These are phyloP conservation scores for Chloromonas sp. DNA, from an alignment of 163 green algal genomes.

Conservation along the genomic window DNA sequence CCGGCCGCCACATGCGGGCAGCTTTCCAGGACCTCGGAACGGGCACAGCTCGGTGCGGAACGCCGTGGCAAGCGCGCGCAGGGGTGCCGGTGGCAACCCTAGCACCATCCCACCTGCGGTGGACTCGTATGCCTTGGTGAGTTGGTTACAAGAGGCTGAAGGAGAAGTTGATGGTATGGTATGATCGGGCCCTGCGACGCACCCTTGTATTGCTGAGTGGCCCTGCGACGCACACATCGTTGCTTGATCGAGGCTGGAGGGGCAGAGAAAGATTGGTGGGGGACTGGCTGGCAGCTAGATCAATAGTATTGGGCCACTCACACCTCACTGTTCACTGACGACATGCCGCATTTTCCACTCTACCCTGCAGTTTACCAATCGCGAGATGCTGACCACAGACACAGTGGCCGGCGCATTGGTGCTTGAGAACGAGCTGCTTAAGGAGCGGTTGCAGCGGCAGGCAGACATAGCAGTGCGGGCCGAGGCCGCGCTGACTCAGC, in stretches of 20 bases:
- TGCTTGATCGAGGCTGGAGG: neutral
- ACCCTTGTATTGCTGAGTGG: too few species aligned
- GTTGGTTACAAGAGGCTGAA: neutral
- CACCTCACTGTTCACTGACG: neutral
- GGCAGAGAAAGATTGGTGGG: neutral
- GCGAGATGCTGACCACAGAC: slow-evolving; percentile 14
- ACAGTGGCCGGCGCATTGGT: slow-evolving; percentile 23
- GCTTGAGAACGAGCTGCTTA: slow-evolving; percentile 30
- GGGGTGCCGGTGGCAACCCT: slow-evolving; percentile 28
- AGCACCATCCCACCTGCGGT: slow-evolving; percentile 1
- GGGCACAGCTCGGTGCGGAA: slow-evolving; percentile 26
- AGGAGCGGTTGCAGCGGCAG: slow-evolving; percentile 36
- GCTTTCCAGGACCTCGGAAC: slow-evolving; percentile 5
- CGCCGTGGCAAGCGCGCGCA: slow-evolving; percentile 16
- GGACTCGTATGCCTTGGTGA: slow-evolving; percentile 18
- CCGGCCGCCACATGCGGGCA: neutral
- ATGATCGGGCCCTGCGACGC: neutral
- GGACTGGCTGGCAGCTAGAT: neutral
- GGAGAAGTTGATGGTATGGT: neutral
- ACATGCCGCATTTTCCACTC: neutral
- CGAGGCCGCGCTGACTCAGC: slow-evolving; percentile 26
- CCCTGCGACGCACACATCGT: neutral
- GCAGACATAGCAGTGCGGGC: slow-evolving; percentile 21
- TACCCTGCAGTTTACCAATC: slow-evolving; percentile 13
- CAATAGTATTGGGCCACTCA: too few species aligned